Conservation (phyloP, 495 filamentous ascomycete genomes). For the Podospora comata region DNA sequence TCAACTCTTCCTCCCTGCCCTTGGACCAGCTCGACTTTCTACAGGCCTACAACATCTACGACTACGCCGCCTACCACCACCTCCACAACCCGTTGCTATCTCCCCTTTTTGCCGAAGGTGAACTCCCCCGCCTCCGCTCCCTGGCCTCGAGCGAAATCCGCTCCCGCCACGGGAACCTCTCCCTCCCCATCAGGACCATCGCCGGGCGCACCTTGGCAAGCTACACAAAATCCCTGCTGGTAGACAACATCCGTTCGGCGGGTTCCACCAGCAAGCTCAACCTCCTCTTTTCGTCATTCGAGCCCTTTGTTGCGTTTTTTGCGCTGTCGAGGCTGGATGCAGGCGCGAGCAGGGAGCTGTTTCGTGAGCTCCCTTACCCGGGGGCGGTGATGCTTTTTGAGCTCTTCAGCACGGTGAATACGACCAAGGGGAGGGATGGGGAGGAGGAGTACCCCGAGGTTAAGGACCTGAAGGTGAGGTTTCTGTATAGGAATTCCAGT, state of each 20-base stretch:
- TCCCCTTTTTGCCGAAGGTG: constrained; percentile 19
- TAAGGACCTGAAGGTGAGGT: constrained; percentile 38
- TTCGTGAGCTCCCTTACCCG: constrained; percentile 35
- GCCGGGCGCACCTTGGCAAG: constrained; percentile 42
- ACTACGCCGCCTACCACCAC: constrained; percentile 41
- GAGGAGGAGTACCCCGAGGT: constrained; percentile 23
- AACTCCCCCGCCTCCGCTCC: constrained; percentile 27
- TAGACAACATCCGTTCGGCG: constrained; percentile 29
- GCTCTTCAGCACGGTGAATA: constrained; percentile 31
- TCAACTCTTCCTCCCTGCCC: constrained; percentile 28
- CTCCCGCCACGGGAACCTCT: constrained; percentile 35
- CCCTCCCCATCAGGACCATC: constrained; percentile 37
- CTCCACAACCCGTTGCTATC: constrained; percentile 27
- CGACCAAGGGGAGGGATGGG: background rate
- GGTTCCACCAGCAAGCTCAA: constrained; percentile 37
- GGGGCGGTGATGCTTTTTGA: constrained; percentile 45
- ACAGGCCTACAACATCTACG: constrained; percentile 44
- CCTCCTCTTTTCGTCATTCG: constrained; percentile 42
- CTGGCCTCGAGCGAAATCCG: constrained; percentile 38
- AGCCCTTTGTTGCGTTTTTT: constrained; percentile 44
- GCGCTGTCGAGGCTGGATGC: constrained; percentile 32
- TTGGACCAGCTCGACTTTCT: constrained; percentile 33
- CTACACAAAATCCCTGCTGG: constrained; percentile 30
- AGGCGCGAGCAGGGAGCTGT: constrained; percentile 21
- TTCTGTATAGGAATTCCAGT: constrained; percentile 39